Evolutionary conservation across 2,329 filamentous ascomycete genomes (phyloP).

Genomic region (Harringtonia lauricola): DNA sequence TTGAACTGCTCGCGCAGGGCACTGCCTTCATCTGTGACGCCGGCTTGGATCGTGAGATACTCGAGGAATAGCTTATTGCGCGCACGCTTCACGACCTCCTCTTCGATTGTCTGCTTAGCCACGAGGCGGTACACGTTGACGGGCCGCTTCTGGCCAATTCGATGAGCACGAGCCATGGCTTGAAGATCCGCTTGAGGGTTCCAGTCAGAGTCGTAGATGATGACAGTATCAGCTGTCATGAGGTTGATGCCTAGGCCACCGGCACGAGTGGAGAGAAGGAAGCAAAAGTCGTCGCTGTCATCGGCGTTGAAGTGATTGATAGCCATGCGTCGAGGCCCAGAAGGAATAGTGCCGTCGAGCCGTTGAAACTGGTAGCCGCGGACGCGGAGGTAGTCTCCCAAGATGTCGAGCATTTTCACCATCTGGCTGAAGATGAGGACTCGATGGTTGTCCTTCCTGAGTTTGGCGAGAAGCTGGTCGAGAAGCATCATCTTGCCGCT

Average conservation of each 20-base stretch:
- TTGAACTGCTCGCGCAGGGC: conserved; percentile 64
- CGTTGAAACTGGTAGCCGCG: conserved; percentile 94
- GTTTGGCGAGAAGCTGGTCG: conserved; percentile 85
- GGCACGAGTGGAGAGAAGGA: conserved; percentile 86
- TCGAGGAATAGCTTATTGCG: conserved; percentile 96
- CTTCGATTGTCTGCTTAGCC: conserved; percentile 96
- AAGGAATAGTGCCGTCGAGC: conserved; percentile 87
- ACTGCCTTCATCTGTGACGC: conserved; percentile 90
- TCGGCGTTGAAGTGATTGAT: conserved; percentile 99
- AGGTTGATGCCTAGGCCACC: conserved; percentile 98
- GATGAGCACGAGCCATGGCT: conserved; percentile 95
- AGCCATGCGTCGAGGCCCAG: conserved; percentile 76
- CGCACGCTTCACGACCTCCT: conserved; percentile 91
- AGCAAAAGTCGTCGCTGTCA: conserved; percentile 90
- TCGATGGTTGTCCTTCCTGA: conserved; percentile 87
- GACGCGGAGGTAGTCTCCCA: conserved; percentile 85
- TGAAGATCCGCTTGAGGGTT: conserved; percentile 97
- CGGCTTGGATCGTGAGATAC: conserved; percentile 93
- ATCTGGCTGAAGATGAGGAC: conserved; percentile 99
- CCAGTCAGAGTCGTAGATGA: conserved; percentile 98
- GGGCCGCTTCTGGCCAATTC: conserved; percentile 91
- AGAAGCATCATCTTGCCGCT: conserved; percentile 99
- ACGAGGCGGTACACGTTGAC: conserved; percentile 95
- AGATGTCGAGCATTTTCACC: conserved; percentile 96
- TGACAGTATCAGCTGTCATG: conserved; percentile 96